These are phyloP conservation scores for Suillus subluteus DNA, from an alignment of 768 basidiomycete species.

Conservation along the genomic window DNA sequence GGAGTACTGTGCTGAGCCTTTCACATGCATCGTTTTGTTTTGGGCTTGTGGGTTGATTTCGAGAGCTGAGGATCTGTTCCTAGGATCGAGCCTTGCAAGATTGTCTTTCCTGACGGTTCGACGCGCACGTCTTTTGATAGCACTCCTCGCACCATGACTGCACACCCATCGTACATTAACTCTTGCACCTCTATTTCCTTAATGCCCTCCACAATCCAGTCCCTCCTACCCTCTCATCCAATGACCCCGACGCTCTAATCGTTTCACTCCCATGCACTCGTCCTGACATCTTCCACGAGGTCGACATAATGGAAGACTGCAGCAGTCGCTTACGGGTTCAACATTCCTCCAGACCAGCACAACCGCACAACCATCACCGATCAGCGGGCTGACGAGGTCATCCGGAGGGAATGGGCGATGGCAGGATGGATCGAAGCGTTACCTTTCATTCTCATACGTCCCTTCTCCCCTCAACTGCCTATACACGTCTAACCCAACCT, in stretches of 20 bases:
- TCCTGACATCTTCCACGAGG: constrained; percentile 97
- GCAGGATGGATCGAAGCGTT: constrained; percentile 97
- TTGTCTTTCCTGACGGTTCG: constrained; percentile 79
- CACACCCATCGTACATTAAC: constrained; percentile 91
- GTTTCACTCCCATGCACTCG: constrained; percentile 92
- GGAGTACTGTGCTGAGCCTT: constrained; percentile 91
- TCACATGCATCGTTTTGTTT: constrained; percentile 63
- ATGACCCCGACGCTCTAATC: constrained; percentile 66
- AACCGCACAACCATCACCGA: constrained; percentile 87
- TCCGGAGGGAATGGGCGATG: constrained; percentile 89
- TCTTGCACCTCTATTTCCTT: constrained; percentile 89
- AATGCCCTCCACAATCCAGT: constrained; percentile 62
- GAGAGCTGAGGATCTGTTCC: background rate
- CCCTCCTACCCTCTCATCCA: constrained; percentile 64
- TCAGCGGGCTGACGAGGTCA: constrained; percentile 90
- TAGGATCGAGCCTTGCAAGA: constrained; percentile 92
- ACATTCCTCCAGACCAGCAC: constrained; percentile 97
- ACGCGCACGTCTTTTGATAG: constrained; percentile 81
- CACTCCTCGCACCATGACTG: constrained; percentile 67
- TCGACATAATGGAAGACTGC: constrained; percentile 98
- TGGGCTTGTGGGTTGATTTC: background rate
- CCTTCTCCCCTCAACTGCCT: background rate
- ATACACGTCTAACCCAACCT: constrained; percentile 11
- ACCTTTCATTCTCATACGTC: constrained; percentile 86
- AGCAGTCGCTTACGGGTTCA: constrained; percentile 97